Percentiles rank a stretch among this genome's conserved stretches.
These are phyloP conservation scores for Coniophora puteana DNA, from an alignment of 1,284 basidiomycete genomes.

Conservation along the genomic window DNA sequence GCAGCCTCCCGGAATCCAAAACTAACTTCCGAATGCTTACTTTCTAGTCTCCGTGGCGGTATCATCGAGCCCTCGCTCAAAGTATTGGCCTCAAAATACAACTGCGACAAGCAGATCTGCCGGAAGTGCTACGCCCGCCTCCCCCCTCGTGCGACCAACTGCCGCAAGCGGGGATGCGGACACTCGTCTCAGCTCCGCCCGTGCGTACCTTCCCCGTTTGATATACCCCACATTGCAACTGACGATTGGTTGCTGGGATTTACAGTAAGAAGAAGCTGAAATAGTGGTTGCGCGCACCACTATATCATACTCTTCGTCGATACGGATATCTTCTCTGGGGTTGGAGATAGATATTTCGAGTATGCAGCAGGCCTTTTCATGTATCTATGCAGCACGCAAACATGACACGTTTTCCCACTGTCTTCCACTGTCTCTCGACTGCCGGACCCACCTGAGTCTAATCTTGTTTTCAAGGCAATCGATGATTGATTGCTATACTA, in stretches of 20 bases:
- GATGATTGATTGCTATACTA: too few species aligned
- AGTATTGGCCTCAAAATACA: slow-evolving; percentile 95
- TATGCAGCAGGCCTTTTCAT: too few species aligned
- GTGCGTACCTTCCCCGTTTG: slow-evolving; percentile 42
- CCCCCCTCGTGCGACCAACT: slow-evolving; percentile 98
- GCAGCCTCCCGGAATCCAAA: neutral
- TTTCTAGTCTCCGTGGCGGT: slow-evolving; percentile 84
- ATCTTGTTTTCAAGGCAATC: too few species aligned
- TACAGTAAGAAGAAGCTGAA: slow-evolving; percentile 94
- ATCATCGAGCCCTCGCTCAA: slow-evolving; percentile 99
- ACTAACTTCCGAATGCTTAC: slow-evolving; percentile 3
- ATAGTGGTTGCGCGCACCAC: too few species aligned
- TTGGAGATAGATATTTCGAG: too few species aligned
- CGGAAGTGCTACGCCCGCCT: slow-evolving; percentile 99
- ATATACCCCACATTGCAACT: slow-evolving; percentile 4
- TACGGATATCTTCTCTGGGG: too few species aligned
- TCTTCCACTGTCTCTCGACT: too few species aligned
- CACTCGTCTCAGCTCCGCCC: slow-evolving; percentile 96
- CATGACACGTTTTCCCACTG: too few species aligned
- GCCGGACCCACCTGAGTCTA: too few species aligned
- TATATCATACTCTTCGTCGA: slow-evolving; percentile 12
- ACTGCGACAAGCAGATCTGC: slow-evolving; percentile 98
- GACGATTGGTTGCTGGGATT: slow-evolving; percentile 1
- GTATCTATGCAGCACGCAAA: slow-evolving; percentile 15
- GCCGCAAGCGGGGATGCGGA: slow-evolving; percentile 89